These are phyloP conservation scores for Diaporthe batatas DNA, from an alignment of 2,329 filamentous ascomycete species.

Conservation along the genomic window DNA sequence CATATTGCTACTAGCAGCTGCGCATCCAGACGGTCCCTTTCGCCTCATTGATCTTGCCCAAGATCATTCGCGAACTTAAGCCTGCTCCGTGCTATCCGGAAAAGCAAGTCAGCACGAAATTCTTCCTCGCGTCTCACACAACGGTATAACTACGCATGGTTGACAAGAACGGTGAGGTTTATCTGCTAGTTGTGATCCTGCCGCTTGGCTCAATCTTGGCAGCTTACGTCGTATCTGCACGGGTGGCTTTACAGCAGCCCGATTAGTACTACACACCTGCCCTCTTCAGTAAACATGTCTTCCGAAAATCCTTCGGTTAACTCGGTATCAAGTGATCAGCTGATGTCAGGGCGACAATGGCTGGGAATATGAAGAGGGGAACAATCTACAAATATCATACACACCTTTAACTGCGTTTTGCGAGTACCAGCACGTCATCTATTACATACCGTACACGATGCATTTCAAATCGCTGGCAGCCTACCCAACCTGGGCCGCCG, in stretches of 20 bases:
- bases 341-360: not conserved
- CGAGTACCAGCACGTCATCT: not conserved
- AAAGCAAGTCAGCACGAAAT: not conserved
- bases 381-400: not conserved
- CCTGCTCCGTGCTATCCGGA: not conserved
- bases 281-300: not conserved
- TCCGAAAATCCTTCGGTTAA: not conserved
- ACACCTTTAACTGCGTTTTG: not conserved
- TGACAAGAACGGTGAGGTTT: not conserved
- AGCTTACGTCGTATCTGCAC: not conserved
- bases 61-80: not conserved
- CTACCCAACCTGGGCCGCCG: not conserved
- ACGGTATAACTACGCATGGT: not conserved
- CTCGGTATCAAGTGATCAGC: not conserved
- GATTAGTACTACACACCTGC: not conserved
- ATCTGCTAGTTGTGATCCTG: not conserved
- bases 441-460: not conserved
- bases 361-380: not conserved
- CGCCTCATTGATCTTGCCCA: not conserved
- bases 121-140: not conserved
- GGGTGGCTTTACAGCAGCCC: not conserved
- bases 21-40: not conserved
- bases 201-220: constrained; percentile 4
- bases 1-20: not conserved
- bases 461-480: not conserved